Evolutionary conservation across 2,329 filamentous ascomycete genomes (phyloP).

Genomic region (Phaeoacremonium minimum): DNA sequence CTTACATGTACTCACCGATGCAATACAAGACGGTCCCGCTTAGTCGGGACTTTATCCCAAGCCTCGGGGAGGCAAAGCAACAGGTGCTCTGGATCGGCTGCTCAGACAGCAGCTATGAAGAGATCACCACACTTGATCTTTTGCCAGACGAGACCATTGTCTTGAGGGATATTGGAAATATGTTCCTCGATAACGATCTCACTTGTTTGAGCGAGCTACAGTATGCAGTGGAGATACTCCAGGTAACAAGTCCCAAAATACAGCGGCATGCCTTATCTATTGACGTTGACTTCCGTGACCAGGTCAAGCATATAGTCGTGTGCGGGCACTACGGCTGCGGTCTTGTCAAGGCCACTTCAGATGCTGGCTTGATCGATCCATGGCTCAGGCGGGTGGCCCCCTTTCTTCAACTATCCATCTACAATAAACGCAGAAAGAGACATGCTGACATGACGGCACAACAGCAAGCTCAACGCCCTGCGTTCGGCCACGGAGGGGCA

Average conservation of each 20-base stretch:
- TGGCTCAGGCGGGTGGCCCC: constrained; percentile 5
- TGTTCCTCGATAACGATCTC: constrained; percentile 6
- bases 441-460: too few relatives aligned
- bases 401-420: neutral
- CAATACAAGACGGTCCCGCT: too few relatives aligned
- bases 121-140: constrained; percentile 8
- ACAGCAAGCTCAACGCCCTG: constrained; percentile 8
- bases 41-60: too few relatives aligned
- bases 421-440: too few relatives aligned
- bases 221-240: constrained; percentile 8
- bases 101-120: constrained; percentile 10
- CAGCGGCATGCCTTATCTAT: too few relatives aligned
- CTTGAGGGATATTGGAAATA: constrained; percentile 9
- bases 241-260: too few relatives aligned
- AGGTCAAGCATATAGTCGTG: constrained; percentile 8
- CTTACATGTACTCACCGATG: too few relatives aligned
- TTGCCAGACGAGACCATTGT: constrained; percentile 9
- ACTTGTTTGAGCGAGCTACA: constrained; percentile 5
- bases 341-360: constrained; percentile 5
- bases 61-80: too few relatives aligned
- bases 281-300: neutral
- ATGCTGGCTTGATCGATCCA: constrained; percentile 4
- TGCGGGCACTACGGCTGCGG: constrained; percentile 10
- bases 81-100: too few relatives aligned
- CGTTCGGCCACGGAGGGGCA: too few relatives aligned